Evolutionary conservation across 306 rosid genomes (phyloP), one percentile per base, ranked within the genome.

Genomic region (Lathyrus sativus): DNA sequence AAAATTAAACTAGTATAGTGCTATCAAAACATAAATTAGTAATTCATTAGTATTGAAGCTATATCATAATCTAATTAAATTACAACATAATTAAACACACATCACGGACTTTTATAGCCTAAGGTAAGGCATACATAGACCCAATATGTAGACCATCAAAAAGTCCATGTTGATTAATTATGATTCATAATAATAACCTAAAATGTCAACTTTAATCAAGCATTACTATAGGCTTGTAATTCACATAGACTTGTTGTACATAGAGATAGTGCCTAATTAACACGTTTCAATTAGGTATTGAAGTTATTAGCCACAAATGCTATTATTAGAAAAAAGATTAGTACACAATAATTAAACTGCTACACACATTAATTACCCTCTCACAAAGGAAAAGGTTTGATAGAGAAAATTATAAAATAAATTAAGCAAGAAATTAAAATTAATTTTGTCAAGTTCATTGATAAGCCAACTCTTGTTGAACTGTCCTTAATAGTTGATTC

Each of bases 401-500:
- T 9, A n/a, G 10, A 38, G 33, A 24, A 14, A 35, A 3, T 57
- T 65, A 2, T 2, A 26, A 44, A 44, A 71, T 7, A 65, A 53
- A 19, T 49, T 49, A 48, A 51, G 38, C 24, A 48, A 67, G 62
- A 28, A 56, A 49, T 50, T 33, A 35, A 43, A 59, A 15, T 35
- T n/a, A 13, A 49, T 50, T 18, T 60, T 29, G 43, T 60, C 13
- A 42, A 63, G 68, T 19, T 61, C 8, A 38, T 37, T 82, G 70
- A 84, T 9, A 84, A 45, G 74, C 75, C 46, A 74, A 63, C 60
- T 83, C 86, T 63, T 81, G 80, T 74, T 86, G 79, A n/a, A 89
- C 72, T 14, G 62, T 77, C 62, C 79, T 62, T 43, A 92, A 74
- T 74, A 87, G 82, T 81, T 87, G 86, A 83, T 92, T 89, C 74